These are phyloP conservation scores for Penicillium sp. DNA, from an alignment of 2,329 filamentous ascomycete genomes.

Conservation along the genomic window DNA sequence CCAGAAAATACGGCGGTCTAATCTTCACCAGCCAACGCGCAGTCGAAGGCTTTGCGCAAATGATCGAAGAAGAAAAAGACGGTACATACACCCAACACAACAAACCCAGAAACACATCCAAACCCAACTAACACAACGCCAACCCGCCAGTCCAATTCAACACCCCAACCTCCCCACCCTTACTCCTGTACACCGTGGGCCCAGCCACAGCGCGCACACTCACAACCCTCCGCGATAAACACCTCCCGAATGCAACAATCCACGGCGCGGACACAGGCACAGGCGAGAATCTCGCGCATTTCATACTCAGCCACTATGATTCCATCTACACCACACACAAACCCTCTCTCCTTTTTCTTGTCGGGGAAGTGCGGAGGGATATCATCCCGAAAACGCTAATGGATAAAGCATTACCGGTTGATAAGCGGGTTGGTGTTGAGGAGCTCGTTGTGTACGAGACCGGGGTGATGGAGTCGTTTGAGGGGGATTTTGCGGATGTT, in stretches of 20 bases:
- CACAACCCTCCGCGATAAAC: constrained; percentile 37
- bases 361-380: constrained; percentile 81
- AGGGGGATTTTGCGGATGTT: constrained; percentile 51
- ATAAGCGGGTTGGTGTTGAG: constrained; percentile 56
- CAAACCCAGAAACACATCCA: neutral
- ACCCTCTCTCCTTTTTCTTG: constrained; percentile 69
- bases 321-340: constrained; percentile 15
- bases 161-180: constrained; percentile 22
- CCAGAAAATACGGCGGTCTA: constrained; percentile 37
- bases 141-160: neutral
- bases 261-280: constrained; percentile 76
- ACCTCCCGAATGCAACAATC: constrained; percentile 49
- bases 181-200: constrained; percentile 41
- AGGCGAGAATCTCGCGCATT: constrained; percentile 66
- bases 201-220: constrained; percentile 58
- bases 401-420: constrained; percentile 41
- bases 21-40: constrained; percentile 45
- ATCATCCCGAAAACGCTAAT: constrained; percentile 77
- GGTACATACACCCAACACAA: constrained; percentile 17
- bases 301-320: constrained; percentile 72
- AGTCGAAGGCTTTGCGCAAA: constrained; percentile 38
- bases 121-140: neutral
- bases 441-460: constrained; percentile 84
- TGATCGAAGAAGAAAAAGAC: constrained; percentile 26
- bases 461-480: constrained; percentile 69